Evolutionary conservation across 148 eudicot species (phyloP), one percentile per base, ranked within the genome.

Genomic region (Chenopodium quinoa): DNA sequence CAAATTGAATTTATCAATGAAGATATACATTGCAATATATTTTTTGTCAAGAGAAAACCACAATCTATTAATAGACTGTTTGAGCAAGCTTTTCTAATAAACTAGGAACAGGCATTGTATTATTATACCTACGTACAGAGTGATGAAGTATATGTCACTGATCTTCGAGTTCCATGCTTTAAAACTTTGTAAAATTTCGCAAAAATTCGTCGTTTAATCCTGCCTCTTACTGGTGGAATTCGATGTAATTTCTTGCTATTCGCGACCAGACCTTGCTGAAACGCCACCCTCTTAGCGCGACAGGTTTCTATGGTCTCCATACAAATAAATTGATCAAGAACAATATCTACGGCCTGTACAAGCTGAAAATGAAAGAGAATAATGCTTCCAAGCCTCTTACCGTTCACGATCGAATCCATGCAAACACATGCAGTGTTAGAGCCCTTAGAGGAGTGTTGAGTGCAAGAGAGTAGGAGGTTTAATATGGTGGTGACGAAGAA

Each of bases 191-290:
- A 84, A 10, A 84, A 8, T 34, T 58, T 16, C 0, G 50, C 75
- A 58, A 84, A 84, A 8, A 84, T 84, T 16, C 47, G 64, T 48
- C 79, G 79, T 37, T 81, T 84, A 63, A 84, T 78, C 70, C 79
- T 56, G 54, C 86, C 86, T 81, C 86, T 77, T 22, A 77, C 78
- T 11, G 86, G 82, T 20, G 82, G 82, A 31, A 81, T 16, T 66
- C 50, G 70, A 0, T 68, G 46, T n/a, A 73, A 9, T 32, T 63
- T 81, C 47, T 48, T 76, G 48, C 22, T n/a, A 56, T 32, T 63
- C 11, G 48, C 73, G 4, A 25, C 32, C 4, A 12, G 9, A 44
- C 81, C 37, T 37, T 76, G 80, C 16, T 64, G 58, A 16, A 78
- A 48, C 31, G 22, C 11, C 19, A 56, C 9, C 64, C 70, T 46